Evolutionary conservation across 2,329 filamentous ascomycete genomes (phyloP), one percentile per base, ranked within the genome.

Genomic region (Colletotrichum orbiculare): DNA sequence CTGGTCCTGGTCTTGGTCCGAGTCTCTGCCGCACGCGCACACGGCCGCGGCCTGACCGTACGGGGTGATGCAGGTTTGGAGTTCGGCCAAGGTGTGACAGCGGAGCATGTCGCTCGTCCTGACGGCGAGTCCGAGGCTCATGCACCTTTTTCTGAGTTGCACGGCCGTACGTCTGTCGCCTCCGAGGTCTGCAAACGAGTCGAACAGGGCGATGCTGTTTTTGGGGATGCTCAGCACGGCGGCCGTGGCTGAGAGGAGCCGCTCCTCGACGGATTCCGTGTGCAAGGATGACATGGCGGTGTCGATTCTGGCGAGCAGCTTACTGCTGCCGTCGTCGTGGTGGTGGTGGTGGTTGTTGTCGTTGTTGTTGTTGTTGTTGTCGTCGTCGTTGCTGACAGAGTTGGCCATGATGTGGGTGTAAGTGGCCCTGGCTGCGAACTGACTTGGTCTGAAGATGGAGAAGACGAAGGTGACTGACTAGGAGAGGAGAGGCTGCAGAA

Each of bases 111-210:
- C 81, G 52, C 75, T 73, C 2, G 75, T 73, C 42, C 72, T 74
- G 4, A 80, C 69, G 4, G 72, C 70, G 50, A 80, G 71, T 35
- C 78, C 78, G n/a, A 75, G 70, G 49, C 69, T 70, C 71, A 77
- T 72, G 60, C 77, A 81, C n/a, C 68, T 72, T 42, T 70, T 73
- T 39, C 73, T 70, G 11, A 81, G 69, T 12, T 73, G 71, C 33
- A 65, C 69, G 9, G 78, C 79, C n/a, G 73, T 69, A 17, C 73
- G 69, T 35, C 75, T 73, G 66, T 78, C 74, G 52, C 82, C 79
- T 41, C 82, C 81, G 8, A 83, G 71, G 33, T 83, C 81, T 48
- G 70, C 68, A 57, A 83, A 83, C 11, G 81, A 83, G 63, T 80
- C 78, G 60, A 78, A 74, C 7, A 78, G 69, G 12, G 74, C 71